These are phyloP conservation scores for Funneliformis caledonium DNA, from an alignment of 371 early-diverging fungal species.

Conservation along the genomic window DNA sequence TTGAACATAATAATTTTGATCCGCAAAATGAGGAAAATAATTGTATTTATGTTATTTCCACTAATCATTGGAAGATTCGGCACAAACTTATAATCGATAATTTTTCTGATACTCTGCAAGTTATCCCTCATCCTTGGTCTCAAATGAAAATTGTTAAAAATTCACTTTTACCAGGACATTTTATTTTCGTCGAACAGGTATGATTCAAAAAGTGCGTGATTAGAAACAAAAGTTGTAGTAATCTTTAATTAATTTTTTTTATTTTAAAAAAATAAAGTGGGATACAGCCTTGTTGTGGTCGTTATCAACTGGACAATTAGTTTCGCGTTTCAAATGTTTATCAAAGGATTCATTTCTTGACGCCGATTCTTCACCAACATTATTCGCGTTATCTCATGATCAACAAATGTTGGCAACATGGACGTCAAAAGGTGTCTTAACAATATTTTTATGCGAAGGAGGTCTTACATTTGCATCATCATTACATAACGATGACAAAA, in stretches of 20 bases:
- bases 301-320: conserved; percentile 10
- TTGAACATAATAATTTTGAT: neutral
- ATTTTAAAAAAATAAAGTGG: neutral
- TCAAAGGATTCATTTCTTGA: conserved; percentile 15
- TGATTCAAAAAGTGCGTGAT: neutral
- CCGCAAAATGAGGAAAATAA: neutral
- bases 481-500: neutral
- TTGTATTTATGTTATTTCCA: conserved; percentile 20
- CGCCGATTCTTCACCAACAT: conserved; percentile 16
- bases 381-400: conserved; percentile 10
- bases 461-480: conserved; percentile 19
- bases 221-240: too few relatives aligned
- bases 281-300: conserved; percentile 21
- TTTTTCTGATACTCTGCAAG: conserved; percentile 12
- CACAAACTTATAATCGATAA: conserved; percentile 2
- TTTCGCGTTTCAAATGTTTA: conserved; percentile 14
- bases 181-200: conserved; percentile 25
- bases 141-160: conserved; percentile 19
- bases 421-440: conserved; percentile 26
- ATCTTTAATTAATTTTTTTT: too few relatives aligned
- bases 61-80: conserved; percentile 3
- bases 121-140: conserved; percentile 23
- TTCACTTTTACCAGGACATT: neutral
- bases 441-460: conserved; percentile 7
- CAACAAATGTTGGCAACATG: conserved; percentile 23